A percentile compares a stretch with the other conserved stretches of the same genome.
phyloP scores from a whole-genome alignment of 495 filamentous ascomycete species.

The Neurospora sp. region DNA sequence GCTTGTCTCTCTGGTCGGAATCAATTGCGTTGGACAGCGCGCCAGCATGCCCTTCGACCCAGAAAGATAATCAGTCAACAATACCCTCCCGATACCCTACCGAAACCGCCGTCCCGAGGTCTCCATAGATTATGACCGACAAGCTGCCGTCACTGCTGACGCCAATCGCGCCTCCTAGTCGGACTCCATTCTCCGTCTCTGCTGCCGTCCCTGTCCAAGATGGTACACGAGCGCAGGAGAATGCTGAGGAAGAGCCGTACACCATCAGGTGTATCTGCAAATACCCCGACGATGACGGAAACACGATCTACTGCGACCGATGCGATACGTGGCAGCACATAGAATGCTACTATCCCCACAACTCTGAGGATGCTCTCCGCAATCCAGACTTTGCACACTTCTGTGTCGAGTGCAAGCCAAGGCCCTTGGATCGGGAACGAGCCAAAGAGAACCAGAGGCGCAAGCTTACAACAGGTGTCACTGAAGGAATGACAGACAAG shows the following conservation, averaged over 20 bases:
- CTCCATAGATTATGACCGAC: conserved; percentile 89
- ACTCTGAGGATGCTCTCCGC: conserved; percentile 58
- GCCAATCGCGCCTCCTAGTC: conserved; percentile 44
- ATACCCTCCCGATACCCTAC: conserved; percentile 24
- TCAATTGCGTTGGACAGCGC: conserved; percentile 30
- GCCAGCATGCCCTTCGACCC: conserved; percentile 51
- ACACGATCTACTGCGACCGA: conserved; percentile 88
- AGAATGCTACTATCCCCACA: conserved; percentile 79
- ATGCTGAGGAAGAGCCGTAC: conserved; percentile 76
- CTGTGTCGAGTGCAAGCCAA: conserved; percentile 77
- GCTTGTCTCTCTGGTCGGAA: conserved; percentile 8
- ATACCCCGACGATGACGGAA: conserved; percentile 89
- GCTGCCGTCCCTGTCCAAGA: conserved; percentile 43
- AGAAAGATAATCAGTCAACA: conserved; percentile 36
- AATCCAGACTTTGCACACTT: conserved; percentile 54
- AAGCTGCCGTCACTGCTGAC: conserved; percentile 53
- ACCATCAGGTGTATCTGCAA: conserved; percentile 97
- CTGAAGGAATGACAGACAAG: conserved; percentile 46
- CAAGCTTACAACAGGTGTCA: conserved; percentile 39
- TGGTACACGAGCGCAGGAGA: conserved; percentile 41
- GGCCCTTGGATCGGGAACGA: conserved; percentile 55
- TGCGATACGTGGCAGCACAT: conserved; percentile 99
- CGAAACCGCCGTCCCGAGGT: conserved; percentile 47
- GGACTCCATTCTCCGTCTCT: conserved; percentile 38
- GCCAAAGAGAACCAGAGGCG: conserved; percentile 54